Conservation (phyloP, 148 eudicot species). For the Fallopia convolvulus region DNA sequence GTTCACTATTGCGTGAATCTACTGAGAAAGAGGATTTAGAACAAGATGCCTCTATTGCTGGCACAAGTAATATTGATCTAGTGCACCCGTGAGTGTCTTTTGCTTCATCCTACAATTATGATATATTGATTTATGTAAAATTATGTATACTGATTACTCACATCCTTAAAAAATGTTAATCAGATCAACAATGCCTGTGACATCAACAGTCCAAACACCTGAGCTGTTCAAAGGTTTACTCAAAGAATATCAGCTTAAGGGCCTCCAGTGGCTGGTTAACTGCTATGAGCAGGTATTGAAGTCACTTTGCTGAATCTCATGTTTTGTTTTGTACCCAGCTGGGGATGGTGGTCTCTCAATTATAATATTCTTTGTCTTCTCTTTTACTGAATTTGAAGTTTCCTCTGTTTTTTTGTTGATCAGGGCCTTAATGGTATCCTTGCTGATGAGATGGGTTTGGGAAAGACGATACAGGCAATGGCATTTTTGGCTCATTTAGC, state of each 20-base stretch:
- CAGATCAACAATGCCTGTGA: constrained; percentile 96
- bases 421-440: constrained; percentile 98
- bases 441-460: constrained; percentile 99
- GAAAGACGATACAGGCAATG: constrained; percentile 99
- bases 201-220: constrained; percentile 86
- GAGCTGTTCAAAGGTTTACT: constrained; percentile 85
- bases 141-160: constrained; percentile 7
- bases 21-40: constrained; percentile 38
- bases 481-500: constrained; percentile 98
- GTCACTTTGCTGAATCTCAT: neutral
- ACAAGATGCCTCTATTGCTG: constrained; percentile 57
- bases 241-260: constrained; percentile 93
- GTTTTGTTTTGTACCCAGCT: constrained; percentile 8
- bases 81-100: constrained; percentile 73
- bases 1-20: constrained; percentile 58
- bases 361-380: neutral
- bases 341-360: constrained; percentile 1
- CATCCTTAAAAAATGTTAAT: constrained; percentile 14
- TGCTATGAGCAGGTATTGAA: constrained; percentile 91
- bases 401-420: constrained; percentile 12
- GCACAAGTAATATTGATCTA: constrained; percentile 81
- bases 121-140: constrained; percentile 4
- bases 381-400: neutral
- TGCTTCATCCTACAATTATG: neutral
- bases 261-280: constrained; percentile 98